A percentile compares a stretch with the other conserved stretches of the same genome.
phyloP scores from a whole-genome alignment of 2,329 filamentous ascomycete species.

The Pyrenochaeta sp. region DNA sequence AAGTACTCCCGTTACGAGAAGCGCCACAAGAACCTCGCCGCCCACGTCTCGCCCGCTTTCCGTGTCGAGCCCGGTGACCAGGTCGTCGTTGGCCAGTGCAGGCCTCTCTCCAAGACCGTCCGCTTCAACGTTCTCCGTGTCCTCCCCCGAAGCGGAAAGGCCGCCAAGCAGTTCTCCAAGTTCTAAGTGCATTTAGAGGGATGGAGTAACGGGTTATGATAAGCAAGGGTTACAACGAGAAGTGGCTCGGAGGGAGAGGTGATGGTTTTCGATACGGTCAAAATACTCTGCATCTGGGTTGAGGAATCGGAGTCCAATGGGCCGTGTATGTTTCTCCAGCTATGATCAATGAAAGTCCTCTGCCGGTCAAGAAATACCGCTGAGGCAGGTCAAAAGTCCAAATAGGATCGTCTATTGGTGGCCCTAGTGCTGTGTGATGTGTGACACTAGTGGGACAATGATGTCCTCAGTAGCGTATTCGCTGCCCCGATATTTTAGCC shows the following conservation, averaged over 20 bases:
- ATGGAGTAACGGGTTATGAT: slow-evolving; percentile 41
- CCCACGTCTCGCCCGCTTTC: slow-evolving; percentile 99
- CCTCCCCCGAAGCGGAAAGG: slow-evolving; percentile 95
- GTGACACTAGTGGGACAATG: too few relatives aligned
- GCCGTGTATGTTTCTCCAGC: slow-evolving; percentile 51
- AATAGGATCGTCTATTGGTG: too few relatives aligned
- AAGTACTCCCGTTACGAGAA: slow-evolving; percentile 99
- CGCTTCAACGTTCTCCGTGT: slow-evolving; percentile 99
- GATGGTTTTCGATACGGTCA: slow-evolving; percentile 43
- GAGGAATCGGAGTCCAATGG: slow-evolving; percentile 50
- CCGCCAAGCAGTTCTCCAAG: slow-evolving; percentile 97
- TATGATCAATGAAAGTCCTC: slow-evolving; percentile 52
- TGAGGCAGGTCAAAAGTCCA: slow-evolving; percentile 48
- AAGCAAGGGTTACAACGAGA: slow-evolving; percentile 28
- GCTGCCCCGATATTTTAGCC: too few relatives aligned
- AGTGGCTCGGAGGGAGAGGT: slow-evolving; percentile 32
- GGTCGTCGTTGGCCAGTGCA: slow-evolving; percentile 99
- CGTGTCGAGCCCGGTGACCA: slow-evolving; percentile 99
- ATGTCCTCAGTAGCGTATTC: too few relatives aligned
- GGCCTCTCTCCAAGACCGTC: slow-evolving; percentile 99
- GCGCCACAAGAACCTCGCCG: slow-evolving; percentile 99
- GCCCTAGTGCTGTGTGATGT: slow-evolving; percentile 8
- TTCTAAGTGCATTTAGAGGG: slow-evolving; percentile 71
- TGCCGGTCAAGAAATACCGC: slow-evolving; percentile 43
- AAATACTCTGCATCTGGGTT: slow-evolving; percentile 50